Base-by-base conservation (phyloP, 1,284 basidiomycete species). In the Cryptococcus sp. region DNA sequence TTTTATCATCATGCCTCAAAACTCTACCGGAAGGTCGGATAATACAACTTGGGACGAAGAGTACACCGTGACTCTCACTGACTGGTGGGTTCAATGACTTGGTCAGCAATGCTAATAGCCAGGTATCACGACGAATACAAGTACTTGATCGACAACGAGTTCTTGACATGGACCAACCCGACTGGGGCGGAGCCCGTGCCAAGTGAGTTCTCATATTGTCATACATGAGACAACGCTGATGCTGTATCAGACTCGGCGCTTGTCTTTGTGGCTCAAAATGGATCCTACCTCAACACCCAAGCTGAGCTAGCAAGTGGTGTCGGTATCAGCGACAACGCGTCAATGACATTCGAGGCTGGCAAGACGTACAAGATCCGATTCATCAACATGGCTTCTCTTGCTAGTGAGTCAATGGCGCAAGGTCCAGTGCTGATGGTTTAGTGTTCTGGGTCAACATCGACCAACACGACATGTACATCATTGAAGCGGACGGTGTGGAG, bases 401-500 rank as follows among this genome's bases (percentile, higher is more conserved):
- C 70, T 25, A 78, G 73, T 74, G 55, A 61, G 71, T 70, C 16
- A 13, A 40, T 25, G 38, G 20, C 17, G 19, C 17, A 16, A 20
- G 17, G 20, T 20, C 13, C 10, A 15, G 25, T 13, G 19, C 15
- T 26, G 19, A 44, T 49, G 25, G 43, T 13, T 5, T 61, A 74
- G 74, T 86, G 69, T 93, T 92, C 80, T 89, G 83, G 80, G 87
- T 95, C 76, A 89, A 87, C 85, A 89, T 97, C 53, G 92, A 96
- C 61, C 91, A 91, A 1, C 94, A 97, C 74, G 83, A 89, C 37
- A 94, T 96, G 91, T 80, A 83, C 16, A 84, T 97, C 64, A 93
- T 98, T 69, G 87, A 91, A 71, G 89, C 86, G 40, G 93, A 97
- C 69, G 91, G 93, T 8, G 88, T 87, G 3, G 93, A 96, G 76